Evolutionary conservation across 2,329 filamentous ascomycete genomes (phyloP).

Genomic region (Fusarium graminum): DNA sequence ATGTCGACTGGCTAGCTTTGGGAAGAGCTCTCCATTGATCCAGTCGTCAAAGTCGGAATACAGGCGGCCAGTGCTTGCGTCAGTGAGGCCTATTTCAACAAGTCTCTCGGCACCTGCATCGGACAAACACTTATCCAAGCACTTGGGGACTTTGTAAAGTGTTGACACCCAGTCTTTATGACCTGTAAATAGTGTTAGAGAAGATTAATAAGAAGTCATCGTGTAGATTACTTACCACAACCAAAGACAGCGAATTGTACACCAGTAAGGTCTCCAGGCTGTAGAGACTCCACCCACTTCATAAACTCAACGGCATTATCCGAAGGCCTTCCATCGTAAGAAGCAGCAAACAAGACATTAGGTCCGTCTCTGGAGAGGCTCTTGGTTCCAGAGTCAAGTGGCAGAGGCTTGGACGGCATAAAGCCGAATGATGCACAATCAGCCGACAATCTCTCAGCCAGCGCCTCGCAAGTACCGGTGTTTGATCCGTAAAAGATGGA

Average conservation of each 20-base stretch:
- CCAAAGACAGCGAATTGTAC: slow-evolving; percentile 12
- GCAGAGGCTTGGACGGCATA: not conserved
- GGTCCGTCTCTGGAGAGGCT: slow-evolving; percentile 7
- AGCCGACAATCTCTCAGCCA: slow-evolving; percentile 5
- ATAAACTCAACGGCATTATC: slow-evolving; percentile 9
- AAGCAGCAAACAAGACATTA: slow-evolving; percentile 7
- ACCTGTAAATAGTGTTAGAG: not conserved
- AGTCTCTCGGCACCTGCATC: slow-evolving; percentile 53
- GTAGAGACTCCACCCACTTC: not conserved
- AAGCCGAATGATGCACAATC: slow-evolving; percentile 20
- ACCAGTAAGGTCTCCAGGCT: not conserved
- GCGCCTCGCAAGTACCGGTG: slow-evolving; percentile 9
- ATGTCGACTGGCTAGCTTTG: slow-evolving; percentile 61
- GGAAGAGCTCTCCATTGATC: slow-evolving; percentile 69
- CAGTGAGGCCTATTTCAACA: slow-evolving; percentile 64
- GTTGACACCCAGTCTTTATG: slow-evolving; percentile 68
- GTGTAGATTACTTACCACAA: not conserved
- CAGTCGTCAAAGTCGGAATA: slow-evolving; percentile 76
- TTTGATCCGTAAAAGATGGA: slow-evolving; percentile 13
- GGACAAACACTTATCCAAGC: slow-evolving; percentile 67
- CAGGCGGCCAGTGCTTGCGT: slow-evolving; percentile 73
- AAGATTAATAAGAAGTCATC: slow-evolving; percentile 59
- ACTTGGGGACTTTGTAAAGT: slow-evolving; percentile 74
- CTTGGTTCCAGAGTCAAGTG: slow-evolving; percentile 1
- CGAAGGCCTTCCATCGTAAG: not conserved